Conservation (phyloP, 805 yeast genomes). For the Brettanomyces sp. region DNA sequence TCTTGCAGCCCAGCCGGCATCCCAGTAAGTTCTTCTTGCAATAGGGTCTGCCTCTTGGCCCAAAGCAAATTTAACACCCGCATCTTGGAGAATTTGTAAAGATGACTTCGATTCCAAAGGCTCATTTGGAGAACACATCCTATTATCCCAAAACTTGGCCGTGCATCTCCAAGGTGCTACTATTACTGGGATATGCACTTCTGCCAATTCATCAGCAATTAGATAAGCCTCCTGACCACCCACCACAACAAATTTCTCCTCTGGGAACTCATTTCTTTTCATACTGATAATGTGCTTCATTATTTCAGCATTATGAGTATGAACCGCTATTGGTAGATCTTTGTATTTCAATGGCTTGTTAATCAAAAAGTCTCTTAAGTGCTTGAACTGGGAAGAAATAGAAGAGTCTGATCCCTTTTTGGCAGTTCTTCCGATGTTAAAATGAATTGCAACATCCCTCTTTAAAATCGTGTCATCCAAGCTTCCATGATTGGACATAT, state of each 20-base stretch:
- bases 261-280: constrained; percentile 1
- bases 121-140: not conserved
- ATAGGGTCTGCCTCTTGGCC: constrained; percentile 1
- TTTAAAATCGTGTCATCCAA: not conserved
- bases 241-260: not conserved
- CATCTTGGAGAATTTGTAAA: not conserved
- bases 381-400: not conserved
- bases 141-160: constrained; percentile 2
- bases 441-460: constrained; percentile 1
- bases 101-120: constrained; percentile 1
- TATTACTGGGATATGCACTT: not conserved
- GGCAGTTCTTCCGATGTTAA: constrained; percentile 1
- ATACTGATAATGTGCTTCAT: constrained; percentile 1
- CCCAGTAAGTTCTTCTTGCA: constrained; percentile 1
- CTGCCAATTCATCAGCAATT: constrained; percentile 1
- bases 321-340: not conserved
- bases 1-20: constrained; percentile 1
- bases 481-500: not conserved
- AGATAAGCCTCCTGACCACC: constrained; percentile 1
- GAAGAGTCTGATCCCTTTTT: not conserved
- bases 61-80: not conserved
- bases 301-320: constrained; percentile 1
- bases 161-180: constrained; percentile 1
- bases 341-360: not conserved
- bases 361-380: not conserved